A percentile compares a stretch with the other conserved stretches of the same genome.
phyloP scores from a whole-genome alignment of 1,284 basidiomycete species.

The Ceratobasidium sp. region DNA sequence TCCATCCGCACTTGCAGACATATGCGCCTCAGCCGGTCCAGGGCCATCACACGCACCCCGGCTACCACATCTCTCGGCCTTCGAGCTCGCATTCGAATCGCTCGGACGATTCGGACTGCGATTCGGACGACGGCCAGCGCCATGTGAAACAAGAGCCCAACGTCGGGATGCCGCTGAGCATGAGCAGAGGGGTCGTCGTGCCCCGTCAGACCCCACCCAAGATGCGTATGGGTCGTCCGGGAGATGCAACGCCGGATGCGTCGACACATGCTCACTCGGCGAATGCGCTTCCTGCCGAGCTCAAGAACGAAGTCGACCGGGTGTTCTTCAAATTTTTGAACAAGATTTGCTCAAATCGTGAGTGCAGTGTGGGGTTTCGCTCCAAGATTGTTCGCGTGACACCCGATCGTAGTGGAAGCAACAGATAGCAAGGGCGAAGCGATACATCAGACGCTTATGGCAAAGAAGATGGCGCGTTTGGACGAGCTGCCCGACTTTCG shows the following conservation, averaged over 20 bases:
- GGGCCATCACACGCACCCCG: slow-evolving; percentile 26
- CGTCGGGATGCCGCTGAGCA: neutral
- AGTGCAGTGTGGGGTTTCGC: slow-evolving; percentile 52
- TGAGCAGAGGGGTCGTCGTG: neutral
- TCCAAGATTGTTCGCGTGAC: slow-evolving; percentile 1
- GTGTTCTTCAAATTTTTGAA: slow-evolving; percentile 94
- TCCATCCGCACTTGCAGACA: slow-evolving; percentile 5
- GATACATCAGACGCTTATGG: slow-evolving; percentile 98
- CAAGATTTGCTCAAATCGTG: slow-evolving; percentile 89
- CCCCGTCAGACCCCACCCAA: slow-evolving; percentile 29
- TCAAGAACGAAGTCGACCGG: slow-evolving; percentile 83
- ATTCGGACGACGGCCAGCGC: slow-evolving; percentile 33
- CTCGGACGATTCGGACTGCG: slow-evolving; percentile 31
- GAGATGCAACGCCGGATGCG: slow-evolving; percentile 13
- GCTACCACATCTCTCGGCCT: slow-evolving; percentile 34
- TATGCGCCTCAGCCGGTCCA: slow-evolving; percentile 5
- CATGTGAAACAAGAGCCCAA: slow-evolving; percentile 38
- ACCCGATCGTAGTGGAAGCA: slow-evolving; percentile 76
- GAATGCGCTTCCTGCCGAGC: slow-evolving; percentile 82
- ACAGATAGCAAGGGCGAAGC: slow-evolving; percentile 95
- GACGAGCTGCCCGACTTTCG: slow-evolving; percentile 97
- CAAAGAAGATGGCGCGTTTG: slow-evolving; percentile 87
- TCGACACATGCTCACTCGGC: slow-evolving; percentile 18
- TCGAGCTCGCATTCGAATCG: slow-evolving; percentile 31
- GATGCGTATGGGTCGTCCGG: slow-evolving; percentile 7